phyloP scores from a whole-genome alignment of 2,329 filamentous ascomycete species.

The Sarocladiaceae sp. region DNA sequence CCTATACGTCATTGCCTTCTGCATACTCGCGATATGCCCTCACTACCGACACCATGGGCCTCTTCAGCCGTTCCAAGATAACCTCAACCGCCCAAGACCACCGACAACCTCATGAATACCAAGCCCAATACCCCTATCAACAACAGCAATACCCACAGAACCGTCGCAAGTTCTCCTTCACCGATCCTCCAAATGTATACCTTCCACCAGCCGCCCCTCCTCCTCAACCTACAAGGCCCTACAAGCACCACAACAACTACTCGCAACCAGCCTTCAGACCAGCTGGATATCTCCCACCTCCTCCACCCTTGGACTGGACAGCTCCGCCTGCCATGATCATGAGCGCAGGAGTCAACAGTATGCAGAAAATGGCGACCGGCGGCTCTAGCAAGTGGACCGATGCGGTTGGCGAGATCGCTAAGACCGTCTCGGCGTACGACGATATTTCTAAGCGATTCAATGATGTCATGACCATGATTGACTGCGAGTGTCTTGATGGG shows the following conservation, averaged over 20 bases:
- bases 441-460: slow-evolving; percentile 60
- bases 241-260: slow-evolving; percentile 3
- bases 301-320: slow-evolving; percentile 1
- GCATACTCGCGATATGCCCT: neutral
- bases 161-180: slow-evolving; percentile 3
- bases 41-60: slow-evolving; percentile 2
- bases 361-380: slow-evolving; percentile 33
- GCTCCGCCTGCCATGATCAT: neutral
- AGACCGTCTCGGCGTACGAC: slow-evolving; percentile 48
- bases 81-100: neutral
- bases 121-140: neutral
- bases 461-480: slow-evolving; percentile 67
- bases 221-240: neutral
- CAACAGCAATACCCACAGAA: neutral
- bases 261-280: neutral
- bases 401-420: slow-evolving; percentile 14
- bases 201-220: neutral
- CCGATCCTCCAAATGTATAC: slow-evolving; percentile 9
- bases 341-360: slow-evolving; percentile 20
- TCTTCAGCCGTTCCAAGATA: slow-evolving; percentile 8
- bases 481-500: slow-evolving; percentile 52
- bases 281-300: neutral
- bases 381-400: neutral
- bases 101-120: neutral
- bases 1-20: neutral